Percentiles rank a stretch among this genome's conserved stretches.
phyloP scores from a whole-genome alignment of 768 basidiomycete genomes.

The Russula olivacea region DNA sequence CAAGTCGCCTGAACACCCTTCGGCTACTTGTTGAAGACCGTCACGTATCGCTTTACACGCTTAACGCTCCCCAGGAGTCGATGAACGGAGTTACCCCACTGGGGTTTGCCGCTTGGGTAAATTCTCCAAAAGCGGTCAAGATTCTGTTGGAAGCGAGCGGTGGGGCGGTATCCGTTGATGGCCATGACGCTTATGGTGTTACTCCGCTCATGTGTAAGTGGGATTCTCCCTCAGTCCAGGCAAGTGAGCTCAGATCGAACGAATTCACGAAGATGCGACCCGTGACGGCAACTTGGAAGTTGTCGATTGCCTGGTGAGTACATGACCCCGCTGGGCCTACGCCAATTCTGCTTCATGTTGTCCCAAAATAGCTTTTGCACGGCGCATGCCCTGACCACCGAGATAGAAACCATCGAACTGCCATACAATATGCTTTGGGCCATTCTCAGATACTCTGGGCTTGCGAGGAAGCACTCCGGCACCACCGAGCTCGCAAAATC shows the following conservation, averaged over 20 bases:
- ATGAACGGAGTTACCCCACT: conserved; percentile 73
- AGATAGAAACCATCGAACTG: conserved; percentile 65
- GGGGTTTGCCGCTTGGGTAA: conserved; percentile 74
- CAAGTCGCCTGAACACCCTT: conserved; percentile 51
- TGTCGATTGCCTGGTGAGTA: conserved; percentile 57
- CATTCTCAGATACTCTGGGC: conserved; percentile 63
- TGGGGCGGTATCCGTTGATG: conserved; percentile 63
- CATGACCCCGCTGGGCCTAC: not conserved
- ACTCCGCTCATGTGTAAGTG: conserved; percentile 80
- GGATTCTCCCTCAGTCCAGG: conserved; percentile 20
- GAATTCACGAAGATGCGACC: conserved; percentile 53
- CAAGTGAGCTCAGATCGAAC: conserved; percentile 6
- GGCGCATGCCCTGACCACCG: conserved; percentile 69
- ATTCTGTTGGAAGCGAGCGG: conserved; percentile 58
- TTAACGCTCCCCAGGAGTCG: conserved; percentile 67
- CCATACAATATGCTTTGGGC: conserved; percentile 59
- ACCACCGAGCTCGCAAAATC: conserved; percentile 53
- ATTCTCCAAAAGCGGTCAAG: conserved; percentile 53
- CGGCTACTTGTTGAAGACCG: conserved; percentile 49
- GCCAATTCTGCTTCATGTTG: not conserved
- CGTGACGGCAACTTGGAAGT: conserved; percentile 66
- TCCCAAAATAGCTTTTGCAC: conserved; percentile 46
- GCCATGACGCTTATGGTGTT: conserved; percentile 66
- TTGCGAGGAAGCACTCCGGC: conserved; percentile 61
- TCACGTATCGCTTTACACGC: conserved; percentile 56